Conservation (phyloP, 176 grass and related monocot genomes). For the Oryza rufipogon region DNA sequence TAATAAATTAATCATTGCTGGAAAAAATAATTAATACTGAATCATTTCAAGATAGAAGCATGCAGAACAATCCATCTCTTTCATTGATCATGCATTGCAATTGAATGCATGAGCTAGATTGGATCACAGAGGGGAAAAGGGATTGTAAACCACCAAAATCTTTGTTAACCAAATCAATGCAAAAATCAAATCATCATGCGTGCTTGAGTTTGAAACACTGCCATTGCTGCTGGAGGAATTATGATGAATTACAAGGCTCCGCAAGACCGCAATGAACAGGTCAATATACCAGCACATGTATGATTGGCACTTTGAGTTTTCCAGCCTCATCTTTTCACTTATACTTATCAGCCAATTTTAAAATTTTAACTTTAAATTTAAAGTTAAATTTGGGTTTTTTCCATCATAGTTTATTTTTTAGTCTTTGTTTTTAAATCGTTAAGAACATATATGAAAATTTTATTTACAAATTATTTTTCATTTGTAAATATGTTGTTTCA, state of each 20-base stretch:
- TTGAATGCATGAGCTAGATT: slow-evolving; percentile 2
- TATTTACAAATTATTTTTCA: too few species aligned
- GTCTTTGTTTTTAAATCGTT: too few species aligned
- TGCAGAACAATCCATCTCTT: background rate
- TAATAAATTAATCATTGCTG: slow-evolving; percentile 35
- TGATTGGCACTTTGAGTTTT: background rate
- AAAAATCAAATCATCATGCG: background rate
- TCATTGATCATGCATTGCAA: background rate
- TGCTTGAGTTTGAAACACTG: too few species aligned
- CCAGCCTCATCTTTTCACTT: too few species aligned
- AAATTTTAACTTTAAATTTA: too few species aligned
- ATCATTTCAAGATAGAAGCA: slow-evolving; percentile 23
- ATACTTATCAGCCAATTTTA: too few species aligned
- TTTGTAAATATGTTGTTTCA: too few species aligned
- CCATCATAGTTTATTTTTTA: too few species aligned
- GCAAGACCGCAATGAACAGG: background rate
- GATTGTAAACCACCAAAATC: background rate
- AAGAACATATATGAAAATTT: too few species aligned
- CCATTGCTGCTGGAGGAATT: background rate
- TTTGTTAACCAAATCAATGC: background rate
- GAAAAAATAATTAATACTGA: slow-evolving; percentile 41
- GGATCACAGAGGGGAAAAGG: background rate
- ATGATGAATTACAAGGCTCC: background rate
- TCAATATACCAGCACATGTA: background rate
- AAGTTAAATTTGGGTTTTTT: too few species aligned